phyloP scores from a whole-genome alignment of 2,329 filamentous ascomycete species.

The Cladosporium sp. region DNA sequence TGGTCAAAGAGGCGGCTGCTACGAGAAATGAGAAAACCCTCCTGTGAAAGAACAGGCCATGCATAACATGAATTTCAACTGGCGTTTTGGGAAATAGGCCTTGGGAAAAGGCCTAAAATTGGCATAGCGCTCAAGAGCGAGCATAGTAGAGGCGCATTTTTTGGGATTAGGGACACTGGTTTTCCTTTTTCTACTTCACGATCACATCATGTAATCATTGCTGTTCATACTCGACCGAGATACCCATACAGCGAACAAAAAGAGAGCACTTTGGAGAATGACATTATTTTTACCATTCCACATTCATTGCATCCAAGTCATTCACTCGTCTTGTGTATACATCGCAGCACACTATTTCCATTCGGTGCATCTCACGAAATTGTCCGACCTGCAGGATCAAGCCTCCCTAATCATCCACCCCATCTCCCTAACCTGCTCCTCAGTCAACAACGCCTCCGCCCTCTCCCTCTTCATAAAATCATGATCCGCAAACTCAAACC shows the following conservation, averaged over 20 bases:
- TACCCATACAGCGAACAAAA: constrained; percentile 4
- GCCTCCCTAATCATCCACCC: constrained; percentile 36
- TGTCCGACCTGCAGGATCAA: constrained; percentile 6
- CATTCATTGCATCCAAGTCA: too few species aligned
- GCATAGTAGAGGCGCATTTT: constrained; percentile 1
- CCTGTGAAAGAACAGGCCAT: not conserved
- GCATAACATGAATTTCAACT: not conserved
- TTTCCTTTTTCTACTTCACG: not conserved
- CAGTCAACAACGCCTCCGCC: constrained; percentile 49
- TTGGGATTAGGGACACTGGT: not conserved
- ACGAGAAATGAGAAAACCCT: not conserved
- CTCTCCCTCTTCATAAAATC: constrained; percentile 56
- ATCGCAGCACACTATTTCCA: too few species aligned
- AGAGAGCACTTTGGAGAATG: not conserved
- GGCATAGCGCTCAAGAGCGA: not conserved
- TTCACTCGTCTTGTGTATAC: too few species aligned
- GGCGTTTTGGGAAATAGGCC: constrained; percentile 1
- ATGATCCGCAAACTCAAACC: constrained; percentile 63
- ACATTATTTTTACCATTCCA: too few species aligned
- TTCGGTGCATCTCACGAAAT: too few species aligned
- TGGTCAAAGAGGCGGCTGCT: too few species aligned
- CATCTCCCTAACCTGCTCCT: constrained; percentile 47
- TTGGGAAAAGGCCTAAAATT: not conserved
- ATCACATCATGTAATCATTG: not conserved
- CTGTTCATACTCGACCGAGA: not conserved